phyloP scores from a whole-genome alignment of 2,329 filamentous ascomycete genomes.

The Akanthomyces uredinophilus region DNA sequence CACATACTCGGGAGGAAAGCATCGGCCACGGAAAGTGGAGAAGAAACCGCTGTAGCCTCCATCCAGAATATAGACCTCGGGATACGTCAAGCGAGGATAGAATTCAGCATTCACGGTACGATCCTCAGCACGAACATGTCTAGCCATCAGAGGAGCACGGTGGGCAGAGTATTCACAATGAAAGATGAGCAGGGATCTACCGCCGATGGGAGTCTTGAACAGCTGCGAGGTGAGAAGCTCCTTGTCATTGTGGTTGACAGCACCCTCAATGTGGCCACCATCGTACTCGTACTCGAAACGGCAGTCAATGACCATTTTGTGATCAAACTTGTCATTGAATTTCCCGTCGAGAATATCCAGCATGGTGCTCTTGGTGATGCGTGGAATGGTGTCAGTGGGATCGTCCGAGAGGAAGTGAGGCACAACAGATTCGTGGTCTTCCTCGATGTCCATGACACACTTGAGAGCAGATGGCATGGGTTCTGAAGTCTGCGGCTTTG shows the following conservation, averaged over 20 bases:
- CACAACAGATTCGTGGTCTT: slow-evolving; percentile 65
- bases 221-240: slow-evolving; percentile 76
- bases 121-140: slow-evolving; percentile 85
- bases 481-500: slow-evolving; percentile 57
- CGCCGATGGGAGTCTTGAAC: slow-evolving; percentile 62
- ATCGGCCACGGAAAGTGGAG: slow-evolving; percentile 68
- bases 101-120: slow-evolving; percentile 77
- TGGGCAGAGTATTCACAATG: slow-evolving; percentile 99
- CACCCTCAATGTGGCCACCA: slow-evolving; percentile 88
- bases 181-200: slow-evolving; percentile 79
- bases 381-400: slow-evolving; percentile 78
- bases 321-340: slow-evolving; percentile 69
- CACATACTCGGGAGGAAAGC: slow-evolving; percentile 92
- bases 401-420: slow-evolving; percentile 81
- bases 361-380: slow-evolving; percentile 77
- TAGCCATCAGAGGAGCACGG: slow-evolving; percentile 92
- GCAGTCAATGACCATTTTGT: slow-evolving; percentile 88
- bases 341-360: slow-evolving; percentile 83
- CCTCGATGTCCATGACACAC: slow-evolving; percentile 80
- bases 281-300: slow-evolving; percentile 99
- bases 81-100: slow-evolving; percentile 88
- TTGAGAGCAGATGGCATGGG: slow-evolving; percentile 48
- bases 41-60: slow-evolving; percentile 97
- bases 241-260: slow-evolving; percentile 96
- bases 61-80: slow-evolving; percentile 94